Conservation (phyloP, 2,329 filamentous ascomycete genomes). For the Exophiala dermatitidis region DNA sequence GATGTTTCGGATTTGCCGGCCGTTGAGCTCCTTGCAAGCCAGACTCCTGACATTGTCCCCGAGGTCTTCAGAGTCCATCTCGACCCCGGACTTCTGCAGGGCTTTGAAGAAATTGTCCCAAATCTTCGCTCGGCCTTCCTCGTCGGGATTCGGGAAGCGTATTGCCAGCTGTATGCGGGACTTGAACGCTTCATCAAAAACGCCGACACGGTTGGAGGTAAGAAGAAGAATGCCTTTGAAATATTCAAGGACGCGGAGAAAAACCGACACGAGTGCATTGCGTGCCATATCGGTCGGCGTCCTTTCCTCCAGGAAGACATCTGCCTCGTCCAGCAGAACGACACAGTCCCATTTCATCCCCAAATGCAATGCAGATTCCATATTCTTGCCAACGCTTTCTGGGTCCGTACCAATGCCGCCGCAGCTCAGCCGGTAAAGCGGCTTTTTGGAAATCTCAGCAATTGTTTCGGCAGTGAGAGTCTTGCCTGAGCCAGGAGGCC, state of each 20-base stretch:
- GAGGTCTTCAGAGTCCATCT: slow-evolving; percentile 27
- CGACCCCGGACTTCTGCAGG: slow-evolving; percentile 11
- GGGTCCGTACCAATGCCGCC: slow-evolving; percentile 45
- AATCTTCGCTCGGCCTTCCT: slow-evolving; percentile 1
- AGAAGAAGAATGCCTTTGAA: slow-evolving; percentile 31
- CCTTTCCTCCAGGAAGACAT: slow-evolving; percentile 39
- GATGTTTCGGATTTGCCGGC: slow-evolving; percentile 40
- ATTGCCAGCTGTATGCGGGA: slow-evolving; percentile 40
- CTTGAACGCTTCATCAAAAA: slow-evolving; percentile 33
- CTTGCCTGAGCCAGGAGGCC: slow-evolving; percentile 49
- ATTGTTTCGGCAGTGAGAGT: slow-evolving; percentile 47
- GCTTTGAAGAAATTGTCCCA: slow-evolving; percentile 10
- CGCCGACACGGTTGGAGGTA: slow-evolving; percentile 31
- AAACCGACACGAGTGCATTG: slow-evolving; percentile 41
- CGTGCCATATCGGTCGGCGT: slow-evolving; percentile 37
- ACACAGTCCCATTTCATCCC: neutral
- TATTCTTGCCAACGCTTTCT: slow-evolving; percentile 37
- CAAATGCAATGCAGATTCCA: slow-evolving; percentile 33
- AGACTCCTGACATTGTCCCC: slow-evolving; percentile 27
- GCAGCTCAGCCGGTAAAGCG: slow-evolving; percentile 45
- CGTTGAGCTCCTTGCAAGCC: slow-evolving; percentile 28
- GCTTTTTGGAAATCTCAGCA: slow-evolving; percentile 45
- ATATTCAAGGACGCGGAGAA: slow-evolving; percentile 28
- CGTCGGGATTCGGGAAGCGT: slow-evolving; percentile 38
- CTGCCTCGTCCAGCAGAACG: slow-evolving; percentile 45